Base-by-base conservation (phyloP, 495 filamentous ascomycete genomes). In the Antarctomyces pellizariae region DNA sequence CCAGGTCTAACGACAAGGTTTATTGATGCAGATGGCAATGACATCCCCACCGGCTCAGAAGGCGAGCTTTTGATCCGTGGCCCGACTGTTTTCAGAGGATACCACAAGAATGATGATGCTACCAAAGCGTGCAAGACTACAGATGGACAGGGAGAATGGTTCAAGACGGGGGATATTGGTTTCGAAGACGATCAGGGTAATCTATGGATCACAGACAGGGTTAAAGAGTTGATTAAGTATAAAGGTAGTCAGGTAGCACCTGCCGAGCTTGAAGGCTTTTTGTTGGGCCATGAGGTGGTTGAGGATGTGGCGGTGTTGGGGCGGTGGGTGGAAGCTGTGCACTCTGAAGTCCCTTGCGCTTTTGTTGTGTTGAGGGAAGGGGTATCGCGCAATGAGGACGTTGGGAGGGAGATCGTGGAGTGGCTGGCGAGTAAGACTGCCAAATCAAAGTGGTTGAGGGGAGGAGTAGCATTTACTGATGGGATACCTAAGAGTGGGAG, bases 1-100 rank as follows among this genome's bases (percentile, higher is more conserved):
- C 73, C 77, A 2, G 77, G 77, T 38, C 67, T 79, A 54, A 64
- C 66, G 19, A 77, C 77, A 17, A 86, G 75, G 52, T 75, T 82
- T 46, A 71, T 78, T 46, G n/a, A n/a, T n/a, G n/a, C n/a, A n/a
- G n/a, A n/a, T n/a, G n/a, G n/a, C n/a, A n/a, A n/a, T n/a, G n/a
- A n/a, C n/a, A n/a, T n/a, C n/a, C n/a, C n/a, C n/a, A n/a, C n/a
- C 6, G 66, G 70, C 14, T 42, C 69, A 34, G 42, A 45, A 4
- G 69, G 73, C 12, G 67, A 79, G 43, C 54, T 78, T 26, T 73
- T 62, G 57, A 47, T 75, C 30, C 56, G 62, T 36, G 73, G 73
- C 0, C 57, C 64, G 3, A 61, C 71, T 22, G 44, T 78, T 10
- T 75, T 72, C 44, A 46, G 57, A 13, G 57, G 59, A 14, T 78